Conservation (phyloP, 306 rosid genomes). For the Corylus avellana region DNA sequence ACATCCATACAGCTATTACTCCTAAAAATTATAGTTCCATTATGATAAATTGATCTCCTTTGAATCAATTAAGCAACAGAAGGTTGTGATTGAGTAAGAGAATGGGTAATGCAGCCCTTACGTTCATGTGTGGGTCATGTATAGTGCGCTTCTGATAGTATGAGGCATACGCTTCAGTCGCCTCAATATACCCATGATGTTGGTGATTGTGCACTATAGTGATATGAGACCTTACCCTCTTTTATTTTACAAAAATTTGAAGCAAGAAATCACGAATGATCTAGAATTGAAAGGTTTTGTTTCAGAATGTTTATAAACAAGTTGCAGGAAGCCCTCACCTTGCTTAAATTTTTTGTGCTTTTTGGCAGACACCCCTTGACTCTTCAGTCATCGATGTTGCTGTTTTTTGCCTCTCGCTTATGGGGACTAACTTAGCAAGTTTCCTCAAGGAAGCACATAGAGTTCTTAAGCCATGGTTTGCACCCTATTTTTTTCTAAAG, state of each 20-base stretch:
- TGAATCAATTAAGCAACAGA: not conserved
- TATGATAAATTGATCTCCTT: not conserved
- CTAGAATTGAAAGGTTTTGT: not conserved
- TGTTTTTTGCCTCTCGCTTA: conserved; percentile 87
- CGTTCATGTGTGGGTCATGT: not conserved
- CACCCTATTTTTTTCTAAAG: not conserved
- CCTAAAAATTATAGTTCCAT: not conserved
- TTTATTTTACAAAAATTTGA: conserved; percentile 11
- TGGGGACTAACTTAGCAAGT: conserved; percentile 82
- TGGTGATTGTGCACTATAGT: not conserved
- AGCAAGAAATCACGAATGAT: conserved; percentile 5
- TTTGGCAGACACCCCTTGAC: conserved; percentile 66
- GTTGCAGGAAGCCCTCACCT: conserved; percentile 13
- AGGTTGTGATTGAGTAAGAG: not conserved
- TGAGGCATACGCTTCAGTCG: not conserved
- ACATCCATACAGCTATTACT: not conserved
- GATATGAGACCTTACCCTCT: not conserved
- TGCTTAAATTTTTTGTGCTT: conserved; percentile 17
- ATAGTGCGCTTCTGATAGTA: not conserved
- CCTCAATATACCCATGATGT: not conserved
- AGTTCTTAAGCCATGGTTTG: conserved; percentile 78
- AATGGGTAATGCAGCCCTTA: not conserved
- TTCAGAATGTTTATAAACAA: conserved; percentile 5
- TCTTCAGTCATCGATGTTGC: conserved; percentile 72
- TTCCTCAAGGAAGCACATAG: conserved; percentile 77